A percentile compares a stretch with the other conserved stretches of the same genome.
These are phyloP conservation scores for Erysimum pusillum DNA, from an alignment of 441 rosid species.

Conservation along the genomic window DNA sequence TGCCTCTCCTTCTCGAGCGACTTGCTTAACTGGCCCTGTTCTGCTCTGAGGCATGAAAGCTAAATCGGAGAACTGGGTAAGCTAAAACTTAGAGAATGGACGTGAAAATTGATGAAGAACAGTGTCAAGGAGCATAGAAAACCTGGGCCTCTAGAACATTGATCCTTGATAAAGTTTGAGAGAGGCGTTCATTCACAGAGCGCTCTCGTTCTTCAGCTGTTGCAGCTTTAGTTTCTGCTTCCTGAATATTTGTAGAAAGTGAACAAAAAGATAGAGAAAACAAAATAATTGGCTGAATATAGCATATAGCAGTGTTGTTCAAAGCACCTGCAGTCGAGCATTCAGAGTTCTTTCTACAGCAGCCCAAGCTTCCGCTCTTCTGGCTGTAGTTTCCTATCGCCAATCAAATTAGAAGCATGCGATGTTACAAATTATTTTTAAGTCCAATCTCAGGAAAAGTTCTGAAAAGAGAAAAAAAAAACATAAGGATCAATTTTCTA, in stretches of 20 bases:
- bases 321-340: conserved; percentile 84
- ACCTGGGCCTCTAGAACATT: conserved; percentile 99
- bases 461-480: conserved; percentile 5
- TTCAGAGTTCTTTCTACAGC: conserved; percentile 94
- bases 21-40: conserved; percentile 89
- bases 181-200: conserved; percentile 87
- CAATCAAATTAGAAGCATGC: conserved; percentile 43
- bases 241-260: conserved; percentile 59
- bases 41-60: conserved; percentile 97
- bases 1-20: conserved; percentile 99
- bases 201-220: conserved; percentile 94
- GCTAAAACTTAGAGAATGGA: conserved; percentile 35
- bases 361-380: conserved; percentile 96
- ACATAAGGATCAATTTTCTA: conserved; percentile 42
- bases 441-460: conserved; percentile 2
- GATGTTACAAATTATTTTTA: conserved; percentile 24
- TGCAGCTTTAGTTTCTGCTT: conserved; percentile 95
- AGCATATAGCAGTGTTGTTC: conserved; percentile 31
- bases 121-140: conserved; percentile 31
- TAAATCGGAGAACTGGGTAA: conserved; percentile 52
- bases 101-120: conserved; percentile 26
- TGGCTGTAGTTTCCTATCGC: conserved; percentile 82
- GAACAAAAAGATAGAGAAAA: conserved; percentile 33
- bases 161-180: conserved; percentile 91
- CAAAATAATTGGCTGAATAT: conserved; percentile 10